phyloP scores from a whole-genome alignment of 345 rosid genomes.

The Carallia pectinifolia region DNA sequence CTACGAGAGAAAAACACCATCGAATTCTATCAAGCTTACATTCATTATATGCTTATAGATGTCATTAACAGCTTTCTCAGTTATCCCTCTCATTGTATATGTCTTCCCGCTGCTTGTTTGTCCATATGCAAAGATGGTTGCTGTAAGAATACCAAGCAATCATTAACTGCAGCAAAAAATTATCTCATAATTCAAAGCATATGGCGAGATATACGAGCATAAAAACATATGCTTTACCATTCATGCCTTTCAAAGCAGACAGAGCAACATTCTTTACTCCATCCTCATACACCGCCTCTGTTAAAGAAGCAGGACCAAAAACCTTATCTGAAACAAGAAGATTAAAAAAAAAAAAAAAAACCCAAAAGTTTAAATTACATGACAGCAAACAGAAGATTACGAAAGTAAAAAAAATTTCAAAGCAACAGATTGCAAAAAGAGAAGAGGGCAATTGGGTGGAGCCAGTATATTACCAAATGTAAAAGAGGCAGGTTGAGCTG shows the following conservation, averaged over 20 bases:
- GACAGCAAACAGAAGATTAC: neutral
- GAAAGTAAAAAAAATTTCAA: neutral
- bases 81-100: slow-evolving; percentile 95
- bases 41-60: slow-evolving; percentile 81
- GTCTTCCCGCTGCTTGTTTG: slow-evolving; percentile 99
- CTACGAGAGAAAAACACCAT: neutral
- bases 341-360: slow-evolving; percentile 4
- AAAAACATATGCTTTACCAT: slow-evolving; percentile 49
- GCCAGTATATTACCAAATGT: slow-evolving; percentile 64
- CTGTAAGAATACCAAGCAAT: slow-evolving; percentile 36
- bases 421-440: neutral
- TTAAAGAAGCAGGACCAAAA: slow-evolving; percentile 70
- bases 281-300: slow-evolving; percentile 86
- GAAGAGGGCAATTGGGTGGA: neutral
- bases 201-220: neutral
- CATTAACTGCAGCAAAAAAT: neutral
- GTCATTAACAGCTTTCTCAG: slow-evolving; percentile 96
- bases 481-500: slow-evolving; percentile 69
- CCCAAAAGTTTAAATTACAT: neutral
- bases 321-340: slow-evolving; percentile 66
- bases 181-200: slow-evolving; percentile 5
- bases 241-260: slow-evolving; percentile 94
- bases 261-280: slow-evolving; percentile 98
- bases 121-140: slow-evolving; percentile 97
- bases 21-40: slow-evolving; percentile 41